These are phyloP conservation scores for Solanum hybrid DNA, from an alignment of 305 asterid species.

Conservation along the genomic window DNA sequence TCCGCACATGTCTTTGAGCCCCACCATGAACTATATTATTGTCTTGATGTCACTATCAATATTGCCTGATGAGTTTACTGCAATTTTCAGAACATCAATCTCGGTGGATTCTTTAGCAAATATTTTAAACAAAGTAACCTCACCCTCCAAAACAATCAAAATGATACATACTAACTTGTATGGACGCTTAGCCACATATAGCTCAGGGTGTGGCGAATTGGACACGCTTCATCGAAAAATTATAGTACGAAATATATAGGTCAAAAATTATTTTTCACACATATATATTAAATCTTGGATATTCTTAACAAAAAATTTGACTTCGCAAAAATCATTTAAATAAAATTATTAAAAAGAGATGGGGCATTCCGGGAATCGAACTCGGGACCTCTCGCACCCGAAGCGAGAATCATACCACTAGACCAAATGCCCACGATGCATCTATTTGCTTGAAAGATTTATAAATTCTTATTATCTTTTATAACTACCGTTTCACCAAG, in stretches of 20 bases:
- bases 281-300: too few relatives aligned
- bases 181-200: not conserved
- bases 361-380: conserved; percentile 63
- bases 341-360: too few relatives aligned
- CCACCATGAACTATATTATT: not conserved
- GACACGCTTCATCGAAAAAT: not conserved
- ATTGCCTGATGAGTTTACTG: not conserved
- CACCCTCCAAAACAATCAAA: not conserved
- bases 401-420: conserved; percentile 83
- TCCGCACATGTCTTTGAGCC: not conserved
- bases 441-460: not conserved
- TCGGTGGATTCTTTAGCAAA: not conserved
- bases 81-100: not conserved
- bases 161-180: not conserved
- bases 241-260: not conserved
- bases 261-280: not conserved
- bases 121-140: not conserved
- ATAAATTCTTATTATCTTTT: too few relatives aligned
- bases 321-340: not conserved
- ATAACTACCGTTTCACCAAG: not conserved
- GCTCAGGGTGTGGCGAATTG: not conserved
- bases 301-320: too few relatives aligned
- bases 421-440: conserved; percentile 31
- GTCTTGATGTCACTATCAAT: not conserved
- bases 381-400: conserved; percentile 93